Conservation (phyloP, 805 yeast species). For the Blastobotrys peoriensis region DNA sequence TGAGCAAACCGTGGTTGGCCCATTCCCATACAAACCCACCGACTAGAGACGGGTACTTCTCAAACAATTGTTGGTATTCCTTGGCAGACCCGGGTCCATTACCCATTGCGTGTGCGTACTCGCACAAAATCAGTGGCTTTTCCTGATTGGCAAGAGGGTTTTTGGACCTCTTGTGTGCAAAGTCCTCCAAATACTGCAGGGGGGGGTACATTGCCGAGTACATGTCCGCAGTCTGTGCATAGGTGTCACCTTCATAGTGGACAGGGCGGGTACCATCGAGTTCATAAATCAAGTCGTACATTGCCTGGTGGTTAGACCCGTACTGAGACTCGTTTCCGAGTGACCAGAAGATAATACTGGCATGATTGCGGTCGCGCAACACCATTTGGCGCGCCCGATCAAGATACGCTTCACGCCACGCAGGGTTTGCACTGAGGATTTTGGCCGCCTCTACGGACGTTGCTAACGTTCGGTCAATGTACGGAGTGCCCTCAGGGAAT, state of each 20-base stretch:
- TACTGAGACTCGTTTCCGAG: conserved; percentile 36
- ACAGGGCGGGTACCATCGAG: conserved; percentile 29
- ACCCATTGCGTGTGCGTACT: conserved; percentile 37
- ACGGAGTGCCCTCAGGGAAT: conserved; percentile 13
- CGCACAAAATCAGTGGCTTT: conserved; percentile 34
- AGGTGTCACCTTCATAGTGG: conserved; percentile 32
- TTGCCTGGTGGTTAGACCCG: conserved; percentile 30
- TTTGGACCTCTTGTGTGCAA: no score
- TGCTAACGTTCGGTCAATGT: no score
- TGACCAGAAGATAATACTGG: conserved; percentile 35
- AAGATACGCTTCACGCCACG: conserved; percentile 32
- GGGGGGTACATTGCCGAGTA: conserved; percentile 32
- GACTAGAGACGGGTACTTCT: conserved; percentile 27
- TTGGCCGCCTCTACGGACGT: conserved; percentile 21
- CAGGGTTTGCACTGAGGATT: conserved; percentile 28
- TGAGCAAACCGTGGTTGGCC: conserved; percentile 34
- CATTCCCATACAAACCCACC: conserved; percentile 40
- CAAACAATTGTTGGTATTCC: conserved; percentile 32
- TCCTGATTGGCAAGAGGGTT: no score
- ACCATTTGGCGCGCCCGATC: conserved; percentile 32
- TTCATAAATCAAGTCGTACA: conserved; percentile 26
- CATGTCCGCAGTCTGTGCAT: conserved; percentile 28
- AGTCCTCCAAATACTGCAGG: conserved; percentile 22
- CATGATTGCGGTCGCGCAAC: conserved; percentile 32
- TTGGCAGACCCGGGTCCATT: conserved; percentile 34